Evolutionary conservation across 2,329 filamentous ascomycete genomes (phyloP), one percentile per base, ranked within the genome.

Genomic region (Mollisia scopiformis): DNA sequence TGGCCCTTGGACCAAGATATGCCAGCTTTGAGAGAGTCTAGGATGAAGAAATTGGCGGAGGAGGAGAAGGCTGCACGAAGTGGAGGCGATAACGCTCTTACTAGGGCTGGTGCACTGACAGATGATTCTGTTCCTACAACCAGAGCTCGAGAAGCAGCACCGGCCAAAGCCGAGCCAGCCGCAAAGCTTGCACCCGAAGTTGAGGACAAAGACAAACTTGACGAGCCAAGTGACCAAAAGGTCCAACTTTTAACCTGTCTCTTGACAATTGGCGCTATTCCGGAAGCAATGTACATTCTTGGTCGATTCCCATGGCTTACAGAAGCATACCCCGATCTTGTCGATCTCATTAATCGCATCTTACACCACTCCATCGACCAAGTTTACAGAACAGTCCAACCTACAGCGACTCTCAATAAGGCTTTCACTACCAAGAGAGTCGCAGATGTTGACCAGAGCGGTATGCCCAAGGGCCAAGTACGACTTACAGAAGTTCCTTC

Each of bases 271-370:
- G 95, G 96, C 41, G 94, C 95, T 28, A 82, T 99, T 33, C 95
- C 95, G 0, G 95, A 99, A 76, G 88, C 95, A 1, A 81, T 99
- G 1, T 98, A 94, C 74, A 91, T 99, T 58, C 84, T 97, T 7
- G 94, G 94, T 33, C 89, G 90, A 57, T 97, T 97, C 69, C 92
- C 93, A 14, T 99, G 95, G 93, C 84, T 99, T 51, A 84, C 92
- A 11, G 93, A 97, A 61, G 86, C 88, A 3, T 94, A 91, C 66
- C 88, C 91, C 1, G 92, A 97, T 49, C 82, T 98, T 11, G 84
- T 92, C 2, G 87, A 91, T 31, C 88, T 88, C 57, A 84, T 98
- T 54, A 91, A 96, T 75, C 92, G 96, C 35, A 90, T 99, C 28
- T 80, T 96, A 2, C 87, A 93, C 67, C 87, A 95, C 66, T 94